phyloP scores from a whole-genome alignment of 1,139 yeast species.

The Yamadazyma sp. region DNA sequence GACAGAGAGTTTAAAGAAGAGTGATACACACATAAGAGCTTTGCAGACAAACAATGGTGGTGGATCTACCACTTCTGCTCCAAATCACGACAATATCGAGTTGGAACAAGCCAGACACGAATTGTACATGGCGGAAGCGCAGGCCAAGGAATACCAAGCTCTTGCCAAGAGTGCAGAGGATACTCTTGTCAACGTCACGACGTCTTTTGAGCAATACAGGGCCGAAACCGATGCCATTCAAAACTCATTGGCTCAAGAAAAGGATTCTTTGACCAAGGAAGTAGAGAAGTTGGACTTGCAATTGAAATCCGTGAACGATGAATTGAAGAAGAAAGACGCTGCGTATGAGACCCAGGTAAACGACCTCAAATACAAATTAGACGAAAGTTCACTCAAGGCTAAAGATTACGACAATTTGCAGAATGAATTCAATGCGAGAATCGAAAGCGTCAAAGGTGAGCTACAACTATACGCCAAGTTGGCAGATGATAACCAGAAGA shows the following conservation, averaged over 20 bases:
- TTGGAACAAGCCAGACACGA: constrained; percentile 37
- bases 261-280: constrained; percentile 22
- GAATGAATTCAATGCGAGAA: constrained; percentile 33
- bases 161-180: constrained; percentile 45
- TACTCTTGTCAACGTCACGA: constrained; percentile 39
- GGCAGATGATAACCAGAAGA: constrained; percentile 50
- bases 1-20: constrained; percentile 14
- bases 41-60: constrained; percentile 13
- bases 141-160: constrained; percentile 37
- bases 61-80: constrained; percentile 5
- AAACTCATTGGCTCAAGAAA: constrained; percentile 22
- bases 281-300: constrained; percentile 18
- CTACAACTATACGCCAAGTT: constrained; percentile 51
- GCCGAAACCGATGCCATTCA: constrained; percentile 19
- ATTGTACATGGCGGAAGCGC: constrained; percentile 37
- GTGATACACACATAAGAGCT: constrained; percentile 18
- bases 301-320: constrained; percentile 16
- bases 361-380: constrained; percentile 24
- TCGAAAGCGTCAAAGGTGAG: constrained; percentile 38
- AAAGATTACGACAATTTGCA: constrained; percentile 36
- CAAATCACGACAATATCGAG: constrained; percentile 21
- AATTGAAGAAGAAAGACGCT: constrained; percentile 18
- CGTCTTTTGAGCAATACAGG: constrained; percentile 37
- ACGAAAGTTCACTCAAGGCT: constrained; percentile 29
- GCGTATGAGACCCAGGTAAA: constrained; percentile 20